Percentiles rank a stretch among this genome's conserved stretches.
Evolutionary conservation across 2,329 filamentous ascomycete species (phyloP).

Genomic region (Emericellopsis atlantica): DNA sequence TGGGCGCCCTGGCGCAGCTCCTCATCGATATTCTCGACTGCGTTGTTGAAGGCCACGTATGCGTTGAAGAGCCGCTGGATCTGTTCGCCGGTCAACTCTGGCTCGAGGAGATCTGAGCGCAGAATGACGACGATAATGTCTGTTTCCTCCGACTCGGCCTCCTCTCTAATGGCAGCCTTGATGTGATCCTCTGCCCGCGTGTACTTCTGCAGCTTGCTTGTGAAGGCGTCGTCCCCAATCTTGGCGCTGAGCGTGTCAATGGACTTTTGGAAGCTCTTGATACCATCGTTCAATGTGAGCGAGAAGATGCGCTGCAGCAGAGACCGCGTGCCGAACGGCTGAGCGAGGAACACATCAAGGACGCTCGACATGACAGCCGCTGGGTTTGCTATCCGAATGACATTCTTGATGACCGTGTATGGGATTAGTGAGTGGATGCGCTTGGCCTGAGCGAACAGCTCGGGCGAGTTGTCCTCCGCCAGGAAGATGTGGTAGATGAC

Average conservation of each 20-base stretch:
- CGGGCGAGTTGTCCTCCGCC: slow-evolving; percentile 94
- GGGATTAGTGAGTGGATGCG: slow-evolving; percentile 90
- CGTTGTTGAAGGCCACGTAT: slow-evolving; percentile 91
- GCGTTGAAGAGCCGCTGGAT: slow-evolving; percentile 82
- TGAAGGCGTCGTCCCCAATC: slow-evolving; percentile 69
- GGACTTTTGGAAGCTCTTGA: slow-evolving; percentile 71
- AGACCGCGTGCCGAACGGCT: slow-evolving; percentile 83
- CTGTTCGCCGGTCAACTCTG: slow-evolving; percentile 60
- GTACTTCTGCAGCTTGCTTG: slow-evolving; percentile 71
- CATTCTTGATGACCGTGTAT: slow-evolving; percentile 88
- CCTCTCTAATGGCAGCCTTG: slow-evolving; percentile 61
- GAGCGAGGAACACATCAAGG: slow-evolving; percentile 87
- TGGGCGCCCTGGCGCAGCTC: slow-evolving; percentile 83
- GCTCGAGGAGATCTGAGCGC: slow-evolving; percentile 63
- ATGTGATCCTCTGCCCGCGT: slow-evolving; percentile 61
- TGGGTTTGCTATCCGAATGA: slow-evolving; percentile 91
- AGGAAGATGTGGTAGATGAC: slow-evolving; percentile 96
- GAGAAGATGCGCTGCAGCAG: slow-evolving; percentile 92
- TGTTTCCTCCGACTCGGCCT: slow-evolving; percentile 60
- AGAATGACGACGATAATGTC: slow-evolving; percentile 81
- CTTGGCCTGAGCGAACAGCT: slow-evolving; percentile 87
- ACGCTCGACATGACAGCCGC: slow-evolving; percentile 95
- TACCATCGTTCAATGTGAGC: slow-evolving; percentile 81
- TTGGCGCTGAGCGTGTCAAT: slow-evolving; percentile 68
- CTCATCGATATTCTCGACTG: slow-evolving; percentile 80